Evolutionary conservation across 805 yeast genomes (phyloP), one percentile per base, ranked within the genome.

Genomic region (Komagataella kurtzmanii): DNA sequence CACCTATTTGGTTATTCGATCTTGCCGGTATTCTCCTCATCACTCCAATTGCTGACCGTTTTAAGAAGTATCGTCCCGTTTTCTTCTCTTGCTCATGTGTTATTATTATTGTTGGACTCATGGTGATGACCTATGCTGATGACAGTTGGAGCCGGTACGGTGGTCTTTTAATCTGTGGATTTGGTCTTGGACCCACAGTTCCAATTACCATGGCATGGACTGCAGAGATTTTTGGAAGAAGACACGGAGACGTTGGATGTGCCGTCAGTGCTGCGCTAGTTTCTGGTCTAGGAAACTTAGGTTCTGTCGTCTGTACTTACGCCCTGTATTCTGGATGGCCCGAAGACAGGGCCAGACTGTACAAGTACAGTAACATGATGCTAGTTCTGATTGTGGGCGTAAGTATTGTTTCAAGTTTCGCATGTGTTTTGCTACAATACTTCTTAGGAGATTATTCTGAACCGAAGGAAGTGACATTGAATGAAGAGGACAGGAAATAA

Each of bases 1-100:
- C 95, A 4, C 96, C 96, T 36, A 88, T 88, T 58, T 88, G 96
- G 96, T 68, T 88, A 47, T 87, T 86, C 65, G 96, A 88, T 63
- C 68, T 85, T 49, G 82, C 79, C 17, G 89, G 88, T 2, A 88
- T 88, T 57, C 61, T 88, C 45, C 59, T 82, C 12, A 68, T 88
- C 53, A 88, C 95, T 1, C 95, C 95, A 19, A 72, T 88, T 58
- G 87, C 93, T 19, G 96, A 88, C 68, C 76, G 68, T 55, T 83
- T 63, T 69, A 80, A 76, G 61, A 70, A 68, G 52, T 71, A 67
- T 56, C 72, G 96, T 48, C 82, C 84, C 2, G 55, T 76, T 17
- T 73, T 87, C 53, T 88, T 88, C 65, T 71, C 79, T 4, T 66
- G 68, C 30, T 76, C 91, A 1, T 76, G 85, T 45, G 57, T 76